Evolutionary conservation across 2,329 filamentous ascomycete species (phyloP).

Genomic region (Monilinia vaccinii-corymbosi): DNA sequence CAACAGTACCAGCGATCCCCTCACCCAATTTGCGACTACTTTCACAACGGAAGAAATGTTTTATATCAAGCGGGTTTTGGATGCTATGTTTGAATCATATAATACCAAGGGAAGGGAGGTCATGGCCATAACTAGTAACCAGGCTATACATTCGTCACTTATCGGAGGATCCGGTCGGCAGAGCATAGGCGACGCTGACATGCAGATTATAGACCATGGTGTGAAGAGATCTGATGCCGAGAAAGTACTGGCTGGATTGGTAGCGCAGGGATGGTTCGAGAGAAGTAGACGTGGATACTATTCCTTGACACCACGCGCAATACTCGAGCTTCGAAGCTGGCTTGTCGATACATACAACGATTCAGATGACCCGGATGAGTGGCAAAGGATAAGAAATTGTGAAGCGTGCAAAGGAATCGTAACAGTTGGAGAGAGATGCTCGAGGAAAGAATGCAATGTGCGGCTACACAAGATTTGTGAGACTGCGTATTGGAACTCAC

Average conservation of each 20-base stretch:
- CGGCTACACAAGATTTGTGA: slow-evolving; percentile 72
- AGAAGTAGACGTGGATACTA: slow-evolving; percentile 65
- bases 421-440: slow-evolving; percentile 73
- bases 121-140: slow-evolving; percentile 70
- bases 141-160: slow-evolving; percentile 65
- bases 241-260: slow-evolving; percentile 56
- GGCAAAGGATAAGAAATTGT: slow-evolving; percentile 76
- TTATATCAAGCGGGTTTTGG: slow-evolving; percentile 79
- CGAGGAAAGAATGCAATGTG: slow-evolving; percentile 54
- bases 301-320: slow-evolving; percentile 61
- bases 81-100: slow-evolving; percentile 84
- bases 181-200: slow-evolving; percentile 23
- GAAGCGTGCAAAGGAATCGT: slow-evolving; percentile 84
- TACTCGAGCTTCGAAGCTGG: slow-evolving; percentile 81
- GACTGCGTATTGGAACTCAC: slow-evolving; percentile 60
- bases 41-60: slow-evolving; percentile 77
- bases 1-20: slow-evolving; percentile 75
- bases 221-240: slow-evolving; percentile 75
- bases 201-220: slow-evolving; percentile 38
- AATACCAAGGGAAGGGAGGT: slow-evolving; percentile 75
- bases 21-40: slow-evolving; percentile 80
- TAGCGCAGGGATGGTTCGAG: slow-evolving; percentile 79
- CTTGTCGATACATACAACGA: slow-evolving; percentile 88
- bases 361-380: slow-evolving; percentile 46
- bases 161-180: slow-evolving; percentile 37